phyloP scores from a whole-genome alignment of 306 rosid genomes.

The Cyamopsis tetragonoloba region DNA sequence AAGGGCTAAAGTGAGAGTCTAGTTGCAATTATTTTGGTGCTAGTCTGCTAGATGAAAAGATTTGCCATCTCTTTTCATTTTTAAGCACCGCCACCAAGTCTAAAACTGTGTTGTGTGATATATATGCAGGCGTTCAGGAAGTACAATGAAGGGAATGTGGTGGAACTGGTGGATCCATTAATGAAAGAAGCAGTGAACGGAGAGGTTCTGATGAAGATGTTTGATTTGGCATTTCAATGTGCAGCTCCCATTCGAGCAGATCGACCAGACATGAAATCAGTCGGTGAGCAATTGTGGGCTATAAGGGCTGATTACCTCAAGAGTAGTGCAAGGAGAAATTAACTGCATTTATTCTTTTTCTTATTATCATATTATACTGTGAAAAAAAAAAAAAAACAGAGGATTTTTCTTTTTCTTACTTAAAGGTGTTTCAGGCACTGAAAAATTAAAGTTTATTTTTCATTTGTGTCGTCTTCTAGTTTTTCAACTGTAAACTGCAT shows the following conservation, averaged over 20 bases:
- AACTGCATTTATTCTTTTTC: not conserved
- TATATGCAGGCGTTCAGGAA: slow-evolving; percentile 69
- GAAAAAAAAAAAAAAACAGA: not conserved
- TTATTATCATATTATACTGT: too few relatives aligned
- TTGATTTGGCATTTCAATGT: slow-evolving; percentile 75
- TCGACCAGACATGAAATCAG: slow-evolving; percentile 87
- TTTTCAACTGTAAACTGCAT: not conserved
- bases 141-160: slow-evolving; percentile 49
- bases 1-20: too few relatives aligned
- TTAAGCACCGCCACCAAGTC: too few relatives aligned
- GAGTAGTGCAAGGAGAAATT: slow-evolving; percentile 48
- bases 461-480: slow-evolving; percentile 11
- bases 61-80: not conserved
- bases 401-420: not conserved
- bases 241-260: slow-evolving; percentile 80
- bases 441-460: slow-evolving; percentile 25
- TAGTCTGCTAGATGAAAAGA: not conserved
- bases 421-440: slow-evolving; percentile 23
- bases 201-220: slow-evolving; percentile 53
- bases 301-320: slow-evolving; percentile 77
- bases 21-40: too few relatives aligned
- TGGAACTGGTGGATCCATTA: slow-evolving; percentile 63
- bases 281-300: slow-evolving; percentile 84
- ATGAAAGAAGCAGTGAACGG: slow-evolving; percentile 64
- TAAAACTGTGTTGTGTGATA: slow-evolving; percentile 2